These are phyloP conservation scores for Gaeumannomyces tritici DNA, from an alignment of 2,329 filamentous ascomycete species.

Conservation along the genomic window DNA sequence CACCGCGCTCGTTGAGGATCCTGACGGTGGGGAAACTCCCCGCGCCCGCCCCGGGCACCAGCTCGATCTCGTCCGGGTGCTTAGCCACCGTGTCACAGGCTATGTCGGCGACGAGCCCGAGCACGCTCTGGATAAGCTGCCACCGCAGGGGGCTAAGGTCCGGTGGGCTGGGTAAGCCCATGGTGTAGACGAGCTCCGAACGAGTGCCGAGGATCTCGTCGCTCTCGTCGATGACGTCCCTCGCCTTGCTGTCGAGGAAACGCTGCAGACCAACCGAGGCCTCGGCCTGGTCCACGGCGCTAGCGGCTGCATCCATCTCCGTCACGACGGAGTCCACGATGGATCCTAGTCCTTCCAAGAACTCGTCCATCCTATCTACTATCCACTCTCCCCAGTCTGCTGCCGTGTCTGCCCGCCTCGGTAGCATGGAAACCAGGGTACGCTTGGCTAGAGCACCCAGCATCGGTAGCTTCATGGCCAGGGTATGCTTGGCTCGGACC, in stretches of 20 bases:
- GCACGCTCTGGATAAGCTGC: slow-evolving; percentile 41
- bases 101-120: slow-evolving; percentile 28
- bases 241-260: slow-evolving; percentile 21
- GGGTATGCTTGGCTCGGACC: too few species aligned
- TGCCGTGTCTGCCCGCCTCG: too few species aligned
- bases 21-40: slow-evolving; percentile 38
- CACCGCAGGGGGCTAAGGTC: slow-evolving; percentile 47
- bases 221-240: slow-evolving; percentile 56
- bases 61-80: background rate
- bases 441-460: too few species aligned
- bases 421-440: too few species aligned
- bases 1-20: slow-evolving; percentile 27
- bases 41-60: too few species aligned
- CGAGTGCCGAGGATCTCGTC: slow-evolving; percentile 53
- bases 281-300: background rate
- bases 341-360: too few species aligned
- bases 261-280: background rate
- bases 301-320: too few species aligned
- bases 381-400: too few species aligned
- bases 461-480: too few species aligned
- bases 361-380: too few species aligned
- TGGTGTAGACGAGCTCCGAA: slow-evolving; percentile 55
- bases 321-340: too few species aligned
- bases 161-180: slow-evolving; percentile 38
- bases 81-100: slow-evolving; percentile 31